A percentile compares a stretch with the other conserved stretches of the same genome.
phyloP scores from a whole-genome alignment of 179 eudicot genomes.

The Silene coronaria region DNA sequence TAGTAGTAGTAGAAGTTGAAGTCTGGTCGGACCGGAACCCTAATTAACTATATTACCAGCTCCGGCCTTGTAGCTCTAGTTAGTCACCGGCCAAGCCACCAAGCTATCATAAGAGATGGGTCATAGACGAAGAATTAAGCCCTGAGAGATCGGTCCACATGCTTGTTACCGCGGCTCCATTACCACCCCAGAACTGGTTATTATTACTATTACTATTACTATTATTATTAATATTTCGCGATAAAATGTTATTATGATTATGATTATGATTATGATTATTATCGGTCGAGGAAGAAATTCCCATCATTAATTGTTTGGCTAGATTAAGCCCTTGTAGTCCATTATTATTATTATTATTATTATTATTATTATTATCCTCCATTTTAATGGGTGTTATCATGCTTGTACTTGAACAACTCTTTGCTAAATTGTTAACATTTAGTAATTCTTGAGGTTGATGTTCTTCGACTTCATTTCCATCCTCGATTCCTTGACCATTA shows the following conservation, averaged over 20 bases:
- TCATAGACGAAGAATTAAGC: conserved; percentile 38
- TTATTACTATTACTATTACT: not conserved
- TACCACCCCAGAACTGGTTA: conserved; percentile 38
- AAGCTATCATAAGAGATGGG: conserved; percentile 24
- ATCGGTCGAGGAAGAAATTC: conserved; percentile 16
- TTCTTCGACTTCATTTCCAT: not conserved
- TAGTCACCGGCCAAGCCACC: not conserved
- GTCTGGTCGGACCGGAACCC: conserved; percentile 25
- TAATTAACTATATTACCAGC: conserved; percentile 14
- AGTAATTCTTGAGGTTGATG: not conserved
- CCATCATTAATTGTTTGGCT: conserved; percentile 33
- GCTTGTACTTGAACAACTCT: conserved; percentile 17
- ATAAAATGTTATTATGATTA: not conserved
- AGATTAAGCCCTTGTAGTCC: conserved; percentile 24
- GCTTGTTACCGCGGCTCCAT: conserved; percentile 3
- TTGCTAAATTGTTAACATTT: not conserved
- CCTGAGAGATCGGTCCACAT: conserved; percentile 50
- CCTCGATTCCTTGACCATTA: not conserved
- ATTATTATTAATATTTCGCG: not conserved
- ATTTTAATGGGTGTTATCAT: conserved; percentile 26
- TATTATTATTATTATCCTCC: conserved; percentile 20
- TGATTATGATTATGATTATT: conserved; percentile 4
- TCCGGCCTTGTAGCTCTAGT: not conserved
- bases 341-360: not conserved
- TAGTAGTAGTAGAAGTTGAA: conserved; percentile 2